Evolutionary conservation across 306 rosid genomes (phyloP).

Genomic region (Vigna trinervia): DNA sequence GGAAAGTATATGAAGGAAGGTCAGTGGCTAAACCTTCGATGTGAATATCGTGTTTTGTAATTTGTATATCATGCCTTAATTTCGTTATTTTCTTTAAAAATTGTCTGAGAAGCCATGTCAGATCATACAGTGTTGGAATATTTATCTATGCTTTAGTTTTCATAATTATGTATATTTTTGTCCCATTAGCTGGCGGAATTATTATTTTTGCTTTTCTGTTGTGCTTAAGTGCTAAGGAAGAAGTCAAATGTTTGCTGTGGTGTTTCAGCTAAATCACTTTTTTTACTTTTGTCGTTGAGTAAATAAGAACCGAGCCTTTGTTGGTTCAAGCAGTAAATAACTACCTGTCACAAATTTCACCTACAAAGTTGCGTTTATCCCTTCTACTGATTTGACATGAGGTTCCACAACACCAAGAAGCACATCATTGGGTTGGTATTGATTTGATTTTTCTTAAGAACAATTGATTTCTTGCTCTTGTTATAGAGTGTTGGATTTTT

Average conservation of each 20-base stretch:
- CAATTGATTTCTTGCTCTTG: conserved; percentile 11
- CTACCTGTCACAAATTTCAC: conserved; percentile 36
- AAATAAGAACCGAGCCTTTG: conserved; percentile 11
- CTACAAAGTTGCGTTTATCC: background rate
- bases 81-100: background rate
- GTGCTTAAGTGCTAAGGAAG: conserved; percentile 16
- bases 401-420: background rate
- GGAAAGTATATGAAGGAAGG: conserved; percentile 98
- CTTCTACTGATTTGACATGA: conserved; percentile 23
- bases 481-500: conserved; percentile 5
- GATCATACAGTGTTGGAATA: conserved; percentile 25
- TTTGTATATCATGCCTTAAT: conserved; percentile 13
- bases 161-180: conserved; percentile 14
- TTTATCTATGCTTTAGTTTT: conserved; percentile 27
- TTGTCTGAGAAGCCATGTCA: conserved; percentile 33
- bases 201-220: background rate
- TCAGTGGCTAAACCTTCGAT: conserved; percentile 53
- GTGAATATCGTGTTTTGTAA: background rate
- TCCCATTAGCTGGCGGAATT: conserved; percentile 7
- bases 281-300: conserved; percentile 23
- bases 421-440: conserved; percentile 5
- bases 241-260: conserved; percentile 36
- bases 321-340: conserved; percentile 31
- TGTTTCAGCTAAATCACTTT: conserved; percentile 7
- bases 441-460: conserved; percentile 29